These are phyloP conservation scores for Nemophila menziesii DNA, from an alignment of 257 asterid genomes.

Conservation along the genomic window DNA sequence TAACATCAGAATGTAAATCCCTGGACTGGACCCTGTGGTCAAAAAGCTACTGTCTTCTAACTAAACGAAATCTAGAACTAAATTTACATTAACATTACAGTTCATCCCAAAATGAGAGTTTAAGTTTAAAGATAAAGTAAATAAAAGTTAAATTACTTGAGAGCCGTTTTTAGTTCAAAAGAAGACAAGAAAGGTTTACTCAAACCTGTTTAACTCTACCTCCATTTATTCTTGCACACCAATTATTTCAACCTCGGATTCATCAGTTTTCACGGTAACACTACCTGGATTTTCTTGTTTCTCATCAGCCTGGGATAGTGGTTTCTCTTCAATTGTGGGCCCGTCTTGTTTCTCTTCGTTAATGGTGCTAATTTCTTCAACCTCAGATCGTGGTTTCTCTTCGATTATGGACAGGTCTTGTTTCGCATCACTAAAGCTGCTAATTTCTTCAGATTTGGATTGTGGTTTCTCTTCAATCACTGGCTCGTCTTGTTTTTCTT, in stretches of 20 bases:
- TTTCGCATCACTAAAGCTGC: no score
- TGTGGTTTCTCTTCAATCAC: conserved; percentile 13
- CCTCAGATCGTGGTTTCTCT: conserved; percentile 11
- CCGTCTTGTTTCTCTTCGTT: no score
- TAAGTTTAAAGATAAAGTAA: not conserved
- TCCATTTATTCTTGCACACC: not conserved
- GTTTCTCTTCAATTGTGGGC: conserved; percentile 14
- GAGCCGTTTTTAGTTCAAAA: not conserved
- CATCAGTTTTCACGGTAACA: conserved; percentile 1
- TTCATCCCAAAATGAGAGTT: not conserved
- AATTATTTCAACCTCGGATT: not conserved
- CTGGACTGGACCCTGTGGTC: conserved; percentile 1
- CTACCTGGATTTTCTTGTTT: conserved; percentile 13
- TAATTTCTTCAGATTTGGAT: conserved; percentile 2
- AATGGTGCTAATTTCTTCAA: conserved; percentile 6
- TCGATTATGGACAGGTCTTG: no score
- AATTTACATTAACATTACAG: not conserved
- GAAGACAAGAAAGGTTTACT: not conserved
- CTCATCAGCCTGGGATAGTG: conserved; percentile 10
- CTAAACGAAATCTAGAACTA: not conserved
- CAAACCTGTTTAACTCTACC: no score
- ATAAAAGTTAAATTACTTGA: no score
- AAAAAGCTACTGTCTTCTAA: not conserved
- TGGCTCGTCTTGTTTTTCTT: no score
- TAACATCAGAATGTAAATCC: no score